Base-by-base conservation (phyloP, 257 asterid species). In the Petunia secreta region DNA sequence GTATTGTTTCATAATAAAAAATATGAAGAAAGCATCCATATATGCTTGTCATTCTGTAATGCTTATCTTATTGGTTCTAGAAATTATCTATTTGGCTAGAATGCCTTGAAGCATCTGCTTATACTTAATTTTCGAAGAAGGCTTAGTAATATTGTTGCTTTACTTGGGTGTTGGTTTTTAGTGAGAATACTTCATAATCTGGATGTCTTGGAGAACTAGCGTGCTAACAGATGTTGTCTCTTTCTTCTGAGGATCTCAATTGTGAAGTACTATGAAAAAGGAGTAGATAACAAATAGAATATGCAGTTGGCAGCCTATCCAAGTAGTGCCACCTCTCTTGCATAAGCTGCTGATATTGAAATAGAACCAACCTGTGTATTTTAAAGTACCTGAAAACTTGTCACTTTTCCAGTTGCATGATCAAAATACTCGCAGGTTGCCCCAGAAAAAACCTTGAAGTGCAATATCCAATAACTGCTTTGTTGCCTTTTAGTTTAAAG, bases 121-220 rank as follows among this genome's bases (percentile, higher is more conserved):
- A 25, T 25, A 25, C 25, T 25, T 50, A 50, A 50, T 50, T 43
- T 39, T 43, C 44, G 75, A 44, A 43, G 57, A 68, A 44, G 9
- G 44, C 75, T 16, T n/a, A 40, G 57, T 40, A 68, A 43, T 68
- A 37, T 68, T 44, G 3, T 43, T 68, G 15, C 40, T 63, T 34
- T 63, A 3, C 69, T 8, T 63, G 44, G 36, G 37, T 63, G 8
- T 63, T 60, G 5, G 5, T 60, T 63, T 3, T 36, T 63, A 36
- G n/a, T 63, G 1, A 6, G 2, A 3, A 34, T 25, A 8, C 6
- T 44, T 69, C 9, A 16, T 69, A 16, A 4, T 46, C 0, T 10
- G 43, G 76, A 46, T 69, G 76, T 40, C 25, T 44, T 57, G 41
- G 46, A 69, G 76, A 43, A 69, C n/a, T 44, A 44, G 76, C 46